A percentile compares a stretch with the other conserved stretches of the same genome.
Conservation (phyloP, 257 asterid genomes). For the Buddleja alternifolia region DNA sequence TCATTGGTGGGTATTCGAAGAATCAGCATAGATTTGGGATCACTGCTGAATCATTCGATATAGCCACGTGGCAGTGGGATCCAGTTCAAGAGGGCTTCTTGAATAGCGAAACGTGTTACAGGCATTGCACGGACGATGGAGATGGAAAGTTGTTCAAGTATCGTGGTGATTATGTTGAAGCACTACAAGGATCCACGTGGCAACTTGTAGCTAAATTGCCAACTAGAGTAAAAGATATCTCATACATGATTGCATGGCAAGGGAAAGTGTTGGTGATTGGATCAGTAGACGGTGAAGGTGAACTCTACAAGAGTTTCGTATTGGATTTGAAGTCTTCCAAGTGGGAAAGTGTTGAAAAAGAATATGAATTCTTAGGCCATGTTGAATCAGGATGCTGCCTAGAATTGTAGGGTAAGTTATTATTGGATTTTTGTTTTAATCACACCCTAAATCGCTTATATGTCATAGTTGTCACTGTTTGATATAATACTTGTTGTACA, state of each 20-base stretch:
- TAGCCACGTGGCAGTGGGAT: slow-evolving; percentile 52
- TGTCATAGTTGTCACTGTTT: no score
- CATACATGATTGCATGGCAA: slow-evolving; percentile 50
- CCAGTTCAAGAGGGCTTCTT: slow-evolving; percentile 42
- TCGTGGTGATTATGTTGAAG: slow-evolving; percentile 38
- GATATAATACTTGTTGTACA: no score
- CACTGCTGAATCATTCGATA: slow-evolving; percentile 57
- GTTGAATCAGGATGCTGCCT: slow-evolving; percentile 75
- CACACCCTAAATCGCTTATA: no score
- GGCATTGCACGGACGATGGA: slow-evolving; percentile 42
- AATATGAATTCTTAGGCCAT: slow-evolving; percentile 57
- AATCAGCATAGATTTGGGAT: slow-evolving; percentile 59
- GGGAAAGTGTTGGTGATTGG: slow-evolving; percentile 63
- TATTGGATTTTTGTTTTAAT: not conserved
- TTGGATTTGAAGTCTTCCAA: slow-evolving; percentile 46
- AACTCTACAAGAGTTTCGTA: slow-evolving; percentile 37
- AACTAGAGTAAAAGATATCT: slow-evolving; percentile 23
- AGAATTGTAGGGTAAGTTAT: slow-evolving; percentile 40
- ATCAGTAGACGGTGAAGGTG: slow-evolving; percentile 41
- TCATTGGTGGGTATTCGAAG: slow-evolving; percentile 74
- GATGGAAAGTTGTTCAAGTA: slow-evolving; percentile 40
- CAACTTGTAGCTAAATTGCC: slow-evolving; percentile 42
- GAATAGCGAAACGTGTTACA: slow-evolving; percentile 44
- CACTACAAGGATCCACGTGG: slow-evolving; percentile 44
- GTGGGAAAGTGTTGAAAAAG: slow-evolving; percentile 54